A percentile compares a stretch with the other conserved stretches of the same genome.
phyloP scores from a whole-genome alignment of 352 stramenopile species.

The Stramenopiles sp. region DNA sequence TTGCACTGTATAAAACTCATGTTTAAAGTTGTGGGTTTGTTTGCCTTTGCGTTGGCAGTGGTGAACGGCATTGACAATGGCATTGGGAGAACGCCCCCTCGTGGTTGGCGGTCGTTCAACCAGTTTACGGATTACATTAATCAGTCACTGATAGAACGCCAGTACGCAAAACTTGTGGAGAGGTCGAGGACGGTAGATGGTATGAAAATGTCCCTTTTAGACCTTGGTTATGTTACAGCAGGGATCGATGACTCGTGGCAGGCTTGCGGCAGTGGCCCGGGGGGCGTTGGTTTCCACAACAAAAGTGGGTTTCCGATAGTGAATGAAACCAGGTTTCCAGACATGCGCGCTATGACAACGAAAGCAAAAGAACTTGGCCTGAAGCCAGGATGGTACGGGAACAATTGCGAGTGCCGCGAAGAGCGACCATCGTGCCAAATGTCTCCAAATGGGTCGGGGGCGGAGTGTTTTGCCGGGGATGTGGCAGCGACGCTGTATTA shows the following conservation, averaged over 20 bases:
- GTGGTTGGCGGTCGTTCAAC: not conserved
- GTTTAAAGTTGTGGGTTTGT: too few species aligned
- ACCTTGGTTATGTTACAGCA: not conserved
- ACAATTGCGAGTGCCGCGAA: too few species aligned
- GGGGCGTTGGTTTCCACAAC: not conserved
- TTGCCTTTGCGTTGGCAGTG: too few species aligned
- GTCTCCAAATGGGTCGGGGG: not conserved
- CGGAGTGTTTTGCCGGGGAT: not conserved
- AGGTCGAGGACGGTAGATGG: not conserved
- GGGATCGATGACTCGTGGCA: slow-evolving; percentile 1
- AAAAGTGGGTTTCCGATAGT: not conserved
- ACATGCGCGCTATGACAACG: not conserved
- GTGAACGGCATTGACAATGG: not conserved
- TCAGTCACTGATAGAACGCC: not conserved
- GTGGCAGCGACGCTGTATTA: not conserved
- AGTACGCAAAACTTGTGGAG: not conserved
- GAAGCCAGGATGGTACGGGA: not conserved
- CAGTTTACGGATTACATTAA: not conserved
- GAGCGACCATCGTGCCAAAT: too few species aligned
- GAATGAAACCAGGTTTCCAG: not conserved
- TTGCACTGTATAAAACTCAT: too few species aligned
- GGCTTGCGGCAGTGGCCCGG: not conserved
- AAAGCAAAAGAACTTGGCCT: not conserved
- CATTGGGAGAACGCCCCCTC: not conserved
- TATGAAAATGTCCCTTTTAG: not conserved